These are phyloP conservation scores for Suillus weaverae DNA, from an alignment of 768 basidiomycete genomes.

Conservation along the genomic window DNA sequence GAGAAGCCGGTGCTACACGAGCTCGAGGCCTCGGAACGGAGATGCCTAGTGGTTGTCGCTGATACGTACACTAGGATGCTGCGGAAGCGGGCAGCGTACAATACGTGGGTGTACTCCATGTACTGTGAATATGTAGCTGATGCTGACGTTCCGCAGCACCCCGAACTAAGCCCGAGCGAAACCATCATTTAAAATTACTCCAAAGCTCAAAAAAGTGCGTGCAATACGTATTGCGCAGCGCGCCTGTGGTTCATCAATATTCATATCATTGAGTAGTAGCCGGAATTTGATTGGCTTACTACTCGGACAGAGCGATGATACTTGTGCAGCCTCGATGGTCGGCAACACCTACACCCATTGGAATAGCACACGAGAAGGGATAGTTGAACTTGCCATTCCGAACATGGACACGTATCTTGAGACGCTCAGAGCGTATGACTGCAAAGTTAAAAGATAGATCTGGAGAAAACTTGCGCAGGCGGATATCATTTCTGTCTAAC, in stretches of 20 bases:
- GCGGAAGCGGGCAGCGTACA: background rate
- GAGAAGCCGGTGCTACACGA: background rate
- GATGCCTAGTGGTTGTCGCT: background rate
- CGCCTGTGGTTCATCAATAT: background rate
- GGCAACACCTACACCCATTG: background rate
- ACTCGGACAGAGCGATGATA: background rate
- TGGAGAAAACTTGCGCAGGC: background rate
- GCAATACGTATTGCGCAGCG: background rate
- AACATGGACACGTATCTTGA: background rate
- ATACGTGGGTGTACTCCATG: background rate
- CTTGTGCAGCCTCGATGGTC: background rate
- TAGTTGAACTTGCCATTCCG: background rate
- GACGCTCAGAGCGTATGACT: background rate
- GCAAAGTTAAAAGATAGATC: background rate
- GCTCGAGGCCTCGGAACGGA: background rate
- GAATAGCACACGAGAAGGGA: background rate
- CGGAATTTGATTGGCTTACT: background rate
- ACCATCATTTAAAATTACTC: background rate
- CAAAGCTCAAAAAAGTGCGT: background rate
- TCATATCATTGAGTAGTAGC: background rate
- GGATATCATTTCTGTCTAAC: background rate
- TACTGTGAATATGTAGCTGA: background rate
- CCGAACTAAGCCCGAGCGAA: background rate
- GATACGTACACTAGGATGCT: background rate
- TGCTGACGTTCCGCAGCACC: background rate